Evolutionary conservation across 306 rosid species (phyloP).

Genomic region (Spatholobus suberectus): DNA sequence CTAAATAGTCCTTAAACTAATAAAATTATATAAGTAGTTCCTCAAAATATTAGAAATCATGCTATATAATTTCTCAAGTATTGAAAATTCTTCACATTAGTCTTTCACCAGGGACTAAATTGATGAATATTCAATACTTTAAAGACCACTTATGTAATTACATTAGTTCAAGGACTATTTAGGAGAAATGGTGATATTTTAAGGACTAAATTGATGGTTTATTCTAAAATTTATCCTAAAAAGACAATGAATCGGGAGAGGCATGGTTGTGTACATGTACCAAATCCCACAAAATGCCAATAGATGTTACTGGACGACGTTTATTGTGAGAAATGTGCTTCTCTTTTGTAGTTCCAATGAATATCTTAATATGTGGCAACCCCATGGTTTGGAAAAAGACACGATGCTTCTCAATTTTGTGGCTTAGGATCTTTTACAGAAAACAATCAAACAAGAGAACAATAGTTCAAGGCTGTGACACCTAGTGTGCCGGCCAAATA

Average conservation of each 20-base stretch:
- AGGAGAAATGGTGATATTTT: too few species aligned
- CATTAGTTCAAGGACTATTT: too few species aligned
- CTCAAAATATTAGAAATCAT: too few species aligned
- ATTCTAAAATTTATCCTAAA: background rate
- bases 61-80: too few species aligned
- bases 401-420: slow-evolving; percentile 21
- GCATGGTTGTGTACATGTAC: background rate
- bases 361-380: slow-evolving; percentile 17
- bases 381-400: slow-evolving; percentile 17
- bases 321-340: background rate
- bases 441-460: slow-evolving; percentile 3
- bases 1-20: too few species aligned
- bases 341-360: background rate
- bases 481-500: background rate
- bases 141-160: too few species aligned
- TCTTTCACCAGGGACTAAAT: too few species aligned
- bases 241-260: background rate
- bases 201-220: too few species aligned
- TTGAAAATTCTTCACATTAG: too few species aligned
- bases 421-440: slow-evolving; percentile 30
- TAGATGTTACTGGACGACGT: background rate
- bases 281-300: background rate
- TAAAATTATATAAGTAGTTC: too few species aligned
- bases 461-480: slow-evolving; percentile 9
- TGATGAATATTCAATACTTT: too few species aligned